Base-by-base conservation (phyloP, 805 yeast species). In the Tetrapisispora fleetii region DNA sequence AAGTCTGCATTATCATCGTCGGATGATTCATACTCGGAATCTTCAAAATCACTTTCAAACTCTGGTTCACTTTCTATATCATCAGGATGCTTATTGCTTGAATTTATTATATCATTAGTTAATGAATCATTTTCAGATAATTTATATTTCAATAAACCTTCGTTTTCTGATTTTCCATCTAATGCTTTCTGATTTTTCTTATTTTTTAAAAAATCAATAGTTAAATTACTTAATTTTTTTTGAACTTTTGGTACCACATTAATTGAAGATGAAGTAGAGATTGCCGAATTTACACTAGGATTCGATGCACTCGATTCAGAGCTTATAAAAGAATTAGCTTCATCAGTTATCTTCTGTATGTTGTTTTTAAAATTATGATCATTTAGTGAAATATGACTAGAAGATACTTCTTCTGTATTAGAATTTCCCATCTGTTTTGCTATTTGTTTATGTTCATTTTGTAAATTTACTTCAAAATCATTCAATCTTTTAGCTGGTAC, bases 401-500 rank as follows among this genome's bases (percentile, higher is more conserved):
- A 33, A 3, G 17, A 5, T 24, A 19, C 43, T 14, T 6, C 28
- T n/a, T 19, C 7, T 10, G 3, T 11, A 9, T 17, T 28, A 7
- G n/a, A 28, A 17, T n/a, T 17, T n/a, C 7, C 32, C 13, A 2
- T 6, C 2, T 21, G 4, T n/a, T 28, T 18, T n/a, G 37, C 4
- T 27, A n/a, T 8, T 5, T 35, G 32, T 27, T 38, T 37, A 17
- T 49, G 50, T 14, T 51, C 48, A 30, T 46, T 48, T 24, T 53
- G 48, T 22, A 65, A 37, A 9, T 46, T 36, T 14, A 52, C 32
- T 48, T 66, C 69, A 47, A 63, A 59, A 19, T 53, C 56, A 46
- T 44, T 53, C 58, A 65, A 58, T 38, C 58, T 53, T 40, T 52
- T 58, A 1, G 58, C 63, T 10, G 67, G 64, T 4, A 60, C 59